Evolutionary conservation across 768 basidiomycete genomes (phyloP).

Genomic region (Trametes cingulata): DNA sequence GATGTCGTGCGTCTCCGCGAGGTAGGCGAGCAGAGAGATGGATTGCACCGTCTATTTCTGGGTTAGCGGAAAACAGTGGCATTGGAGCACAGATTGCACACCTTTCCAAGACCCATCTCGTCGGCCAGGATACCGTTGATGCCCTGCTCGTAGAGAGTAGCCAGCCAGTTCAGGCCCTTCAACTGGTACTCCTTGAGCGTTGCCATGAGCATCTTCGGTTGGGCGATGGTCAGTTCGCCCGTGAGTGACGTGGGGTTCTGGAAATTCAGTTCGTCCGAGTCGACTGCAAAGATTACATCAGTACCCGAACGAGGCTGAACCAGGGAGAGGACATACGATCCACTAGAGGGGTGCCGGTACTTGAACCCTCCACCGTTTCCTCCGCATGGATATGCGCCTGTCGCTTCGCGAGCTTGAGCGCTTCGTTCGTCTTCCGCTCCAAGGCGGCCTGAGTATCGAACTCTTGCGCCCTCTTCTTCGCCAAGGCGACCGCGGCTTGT

Average conservation of each 20-base stretch:
- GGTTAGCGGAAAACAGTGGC: too few relatives aligned
- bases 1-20: slow-evolving; percentile 96
- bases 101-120: slow-evolving; percentile 97
- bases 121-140: slow-evolving; percentile 99
- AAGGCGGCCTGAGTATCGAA: slow-evolving; percentile 86
- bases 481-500: slow-evolving; percentile 81
- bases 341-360: slow-evolving; percentile 52
- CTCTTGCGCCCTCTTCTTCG: slow-evolving; percentile 74
- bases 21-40: slow-evolving; percentile 91
- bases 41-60: slow-evolving; percentile 99
- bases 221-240: slow-evolving; percentile 81
- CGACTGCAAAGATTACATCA: slow-evolving; percentile 50
- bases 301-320: neutral
- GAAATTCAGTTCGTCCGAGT: slow-evolving; percentile 98
- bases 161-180: slow-evolving; percentile 97
- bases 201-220: slow-evolving; percentile 95
- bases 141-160: slow-evolving; percentile 96
- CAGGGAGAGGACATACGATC: slow-evolving; percentile 61
- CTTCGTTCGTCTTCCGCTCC: slow-evolving; percentile 80
- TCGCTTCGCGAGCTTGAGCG: slow-evolving; percentile 64
- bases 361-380: slow-evolving; percentile 37
- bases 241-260: slow-evolving; percentile 94
- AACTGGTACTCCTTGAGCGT: slow-evolving; percentile 98
- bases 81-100: too few relatives aligned
- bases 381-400: slow-evolving; percentile 46